These are phyloP conservation scores for Gossypium trilobum DNA, from an alignment of 441 rosid species.

Conservation along the genomic window DNA sequence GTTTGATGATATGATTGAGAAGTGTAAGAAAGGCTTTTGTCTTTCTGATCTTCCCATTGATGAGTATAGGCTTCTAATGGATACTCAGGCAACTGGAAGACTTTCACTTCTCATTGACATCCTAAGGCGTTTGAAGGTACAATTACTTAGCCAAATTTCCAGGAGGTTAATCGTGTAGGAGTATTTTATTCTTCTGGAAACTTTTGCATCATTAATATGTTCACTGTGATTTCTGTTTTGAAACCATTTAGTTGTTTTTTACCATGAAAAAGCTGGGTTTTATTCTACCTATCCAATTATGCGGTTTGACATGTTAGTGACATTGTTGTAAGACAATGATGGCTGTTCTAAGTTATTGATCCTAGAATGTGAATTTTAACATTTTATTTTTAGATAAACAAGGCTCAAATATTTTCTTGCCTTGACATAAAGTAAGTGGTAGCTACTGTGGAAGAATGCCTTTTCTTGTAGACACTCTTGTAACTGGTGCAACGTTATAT, in stretches of 20 bases:
- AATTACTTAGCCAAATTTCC: conserved; percentile 13
- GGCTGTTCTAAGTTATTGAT: not conserved
- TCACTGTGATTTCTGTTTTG: not conserved
- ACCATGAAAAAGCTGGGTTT: not conserved
- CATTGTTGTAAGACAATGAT: not conserved
- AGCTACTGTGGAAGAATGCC: not conserved
- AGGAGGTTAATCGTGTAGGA: conserved; percentile 5
- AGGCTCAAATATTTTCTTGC: not conserved
- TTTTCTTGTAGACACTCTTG: not conserved
- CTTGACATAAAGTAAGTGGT: not conserved
- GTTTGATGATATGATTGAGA: conserved; percentile 63
- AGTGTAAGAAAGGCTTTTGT: conserved; percentile 60
- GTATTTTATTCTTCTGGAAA: not conserved
- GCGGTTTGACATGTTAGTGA: not conserved
- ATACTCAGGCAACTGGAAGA: conserved; percentile 72
- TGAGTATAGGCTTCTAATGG: conserved; percentile 70
- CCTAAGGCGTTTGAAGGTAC: conserved; percentile 81
- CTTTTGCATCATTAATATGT: not conserved
- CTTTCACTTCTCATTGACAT: conserved; percentile 72
- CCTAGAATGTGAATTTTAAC: conserved; percentile 2
- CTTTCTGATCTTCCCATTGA: conserved; percentile 65
- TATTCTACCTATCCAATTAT: not conserved
- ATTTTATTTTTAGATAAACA: not conserved
- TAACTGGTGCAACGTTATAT: not conserved
- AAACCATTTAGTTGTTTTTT: not conserved